A percentile compares a stretch with the other conserved stretches of the same genome.
These are phyloP conservation scores for Ascobolus immersus DNA, from an alignment of 495 filamentous ascomycete genomes.

Conservation along the genomic window DNA sequence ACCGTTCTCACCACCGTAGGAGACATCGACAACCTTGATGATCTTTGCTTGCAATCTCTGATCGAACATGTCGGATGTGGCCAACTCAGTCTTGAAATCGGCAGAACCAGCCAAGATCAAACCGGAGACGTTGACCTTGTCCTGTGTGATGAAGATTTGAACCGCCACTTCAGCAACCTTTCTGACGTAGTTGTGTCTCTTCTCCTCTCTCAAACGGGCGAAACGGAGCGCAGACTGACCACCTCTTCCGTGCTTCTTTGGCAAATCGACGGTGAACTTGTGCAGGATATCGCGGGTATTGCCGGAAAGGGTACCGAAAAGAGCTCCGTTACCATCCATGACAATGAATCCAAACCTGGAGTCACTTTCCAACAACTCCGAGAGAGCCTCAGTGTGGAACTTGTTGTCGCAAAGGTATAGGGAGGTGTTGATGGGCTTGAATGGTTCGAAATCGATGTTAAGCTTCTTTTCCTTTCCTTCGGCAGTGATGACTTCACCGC, in stretches of 20 bases:
- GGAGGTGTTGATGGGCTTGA: slow-evolving; percentile 98
- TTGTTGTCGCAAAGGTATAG: slow-evolving; percentile 99
- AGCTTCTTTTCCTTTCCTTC: slow-evolving; percentile 98
- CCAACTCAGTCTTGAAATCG: slow-evolving; percentile 98
- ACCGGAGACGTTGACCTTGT: slow-evolving; percentile 92
- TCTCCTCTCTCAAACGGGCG: slow-evolving; percentile 95
- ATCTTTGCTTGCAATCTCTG: slow-evolving; percentile 72
- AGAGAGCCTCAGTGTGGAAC: slow-evolving; percentile 92
- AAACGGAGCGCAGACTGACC: slow-evolving; percentile 98
- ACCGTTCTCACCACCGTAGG: slow-evolving; percentile 94
- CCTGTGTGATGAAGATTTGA: slow-evolving; percentile 91
- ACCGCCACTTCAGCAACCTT: slow-evolving; percentile 95
- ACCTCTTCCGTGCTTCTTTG: slow-evolving; percentile 99
- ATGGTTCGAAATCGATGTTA: slow-evolving; percentile 98
- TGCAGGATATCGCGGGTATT: slow-evolving; percentile 94
- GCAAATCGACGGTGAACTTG: slow-evolving; percentile 88
- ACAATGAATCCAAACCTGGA: slow-evolving; percentile 98
- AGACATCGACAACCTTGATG: slow-evolving; percentile 96
- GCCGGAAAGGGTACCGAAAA: slow-evolving; percentile 87
- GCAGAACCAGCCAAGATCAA: slow-evolving; percentile 87
- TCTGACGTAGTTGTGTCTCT: slow-evolving; percentile 97
- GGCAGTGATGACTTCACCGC: slow-evolving; percentile 96
- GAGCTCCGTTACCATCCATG: slow-evolving; percentile 95
- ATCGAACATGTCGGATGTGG: slow-evolving; percentile 94
- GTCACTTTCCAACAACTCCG: slow-evolving; percentile 88